Conservation (phyloP, 2,329 filamentous ascomycete species). For the Clonostachys byssicola region DNA sequence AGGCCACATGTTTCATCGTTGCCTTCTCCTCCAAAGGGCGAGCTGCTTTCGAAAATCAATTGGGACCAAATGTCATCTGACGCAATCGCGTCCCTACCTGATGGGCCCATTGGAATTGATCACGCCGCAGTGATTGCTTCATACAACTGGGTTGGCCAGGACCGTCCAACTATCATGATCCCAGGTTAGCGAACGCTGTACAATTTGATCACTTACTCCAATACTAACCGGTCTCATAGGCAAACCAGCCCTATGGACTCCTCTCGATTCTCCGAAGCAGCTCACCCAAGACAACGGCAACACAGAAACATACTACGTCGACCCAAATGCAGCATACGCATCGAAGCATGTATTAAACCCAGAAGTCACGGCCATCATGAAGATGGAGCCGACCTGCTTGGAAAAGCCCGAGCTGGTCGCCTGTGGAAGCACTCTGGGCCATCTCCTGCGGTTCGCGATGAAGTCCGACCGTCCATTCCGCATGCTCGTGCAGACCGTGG, state of each 20-base stretch:
- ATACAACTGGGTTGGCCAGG: constrained; percentile 27
- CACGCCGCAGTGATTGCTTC: constrained; percentile 17
- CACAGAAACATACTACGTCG: constrained; percentile 38
- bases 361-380: constrained; percentile 32
- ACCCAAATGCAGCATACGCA: constrained; percentile 46
- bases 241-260: constrained; percentile 45
- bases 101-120: background rate
- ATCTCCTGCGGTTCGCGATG: constrained; percentile 49
- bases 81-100: too few species aligned
- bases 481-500: constrained; percentile 48
- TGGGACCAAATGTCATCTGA: too few species aligned
- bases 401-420: constrained; percentile 52
- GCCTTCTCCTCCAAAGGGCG: too few species aligned
- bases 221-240: constrained; percentile 23
- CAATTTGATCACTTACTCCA: background rate
- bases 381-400: constrained; percentile 10
- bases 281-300: constrained; percentile 38
- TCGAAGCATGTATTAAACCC: constrained; percentile 47
- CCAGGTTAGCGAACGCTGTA: constrained; percentile 17
- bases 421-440: constrained; percentile 55
- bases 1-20: too few species aligned
- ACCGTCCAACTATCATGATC: constrained; percentile 17
- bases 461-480: constrained; percentile 43
- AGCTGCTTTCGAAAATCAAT: too few species aligned
- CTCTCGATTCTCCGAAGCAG: constrained; percentile 20